Evolutionary conservation across 148 eudicot species (phyloP), one percentile per base, ranked within the genome.

Genomic region (Silene uniflora): DNA sequence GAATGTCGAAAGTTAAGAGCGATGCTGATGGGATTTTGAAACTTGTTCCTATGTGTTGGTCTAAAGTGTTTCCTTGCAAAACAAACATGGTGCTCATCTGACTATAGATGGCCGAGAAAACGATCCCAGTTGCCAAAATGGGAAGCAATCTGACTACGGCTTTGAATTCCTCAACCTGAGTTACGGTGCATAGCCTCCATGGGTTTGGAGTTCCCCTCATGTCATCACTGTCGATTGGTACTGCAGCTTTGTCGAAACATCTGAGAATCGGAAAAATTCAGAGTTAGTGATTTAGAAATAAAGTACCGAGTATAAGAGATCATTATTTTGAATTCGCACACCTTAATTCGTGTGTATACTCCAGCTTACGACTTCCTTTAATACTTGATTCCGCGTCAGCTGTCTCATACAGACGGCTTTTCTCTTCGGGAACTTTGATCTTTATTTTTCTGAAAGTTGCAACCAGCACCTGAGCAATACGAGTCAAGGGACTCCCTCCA

Each of bases 161-260:
- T 78, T 91, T 91, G 32, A 91, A 75, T 70, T 86, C 91, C 68
- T 91, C 90, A 1, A 89, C 90, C 74, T 89, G 90, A 44, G 88
- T 91, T 6, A 91, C 84, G 2, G 90, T 87, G 80, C 89, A 86
- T 24, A 91, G 78, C 47, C 61, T 70, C 87, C 87, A 84, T 16
- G 85, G 81, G 72, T 86, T 71, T 29, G 29, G 65, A 3, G 55
- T 46, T 16, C 35, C 35, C 35, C 71, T 69, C 17, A 47, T 69
- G 27, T 69, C 32, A 13, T 69, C 72, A 9, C 25, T 69, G 56
- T 69, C 58, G 58, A 69, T 46, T 46, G 58, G 72, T 47, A 69
- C 72, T 21, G 72, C 72, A 19, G 72, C 72, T 69, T 44, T 69
- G 23, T 69, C 72, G 18, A 69, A 69, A 69, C 58, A 69, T 46